phyloP scores from a whole-genome alignment of 768 basidiomycete species.

The Antrodiella citrinella region DNA sequence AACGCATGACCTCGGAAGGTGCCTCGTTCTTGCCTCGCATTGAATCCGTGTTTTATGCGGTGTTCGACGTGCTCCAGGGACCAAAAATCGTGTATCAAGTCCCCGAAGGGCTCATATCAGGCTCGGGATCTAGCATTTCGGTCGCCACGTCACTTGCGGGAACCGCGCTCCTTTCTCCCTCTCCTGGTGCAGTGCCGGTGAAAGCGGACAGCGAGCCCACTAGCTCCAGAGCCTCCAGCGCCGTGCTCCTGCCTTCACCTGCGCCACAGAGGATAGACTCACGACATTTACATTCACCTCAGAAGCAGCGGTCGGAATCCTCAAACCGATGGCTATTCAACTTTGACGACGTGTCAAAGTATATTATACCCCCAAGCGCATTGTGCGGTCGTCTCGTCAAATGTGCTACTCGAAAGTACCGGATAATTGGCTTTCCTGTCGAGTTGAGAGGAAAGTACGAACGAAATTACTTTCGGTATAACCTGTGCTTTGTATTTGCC shows the following conservation, averaged over 20 bases:
- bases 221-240: conserved; percentile 44
- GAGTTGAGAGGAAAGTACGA: conserved; percentile 66
- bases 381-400: conserved; percentile 86
- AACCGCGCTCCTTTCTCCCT: conserved; percentile 20
- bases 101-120: conserved; percentile 80
- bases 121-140: conserved; percentile 10
- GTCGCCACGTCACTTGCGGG: conserved; percentile 3
- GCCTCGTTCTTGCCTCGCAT: conserved; percentile 75
- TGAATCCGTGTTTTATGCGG: conserved; percentile 88
- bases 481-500: conserved; percentile 95
- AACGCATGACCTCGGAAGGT: conserved; percentile 39
- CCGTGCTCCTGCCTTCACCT: conserved; percentile 37
- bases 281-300: conserved; percentile 26
- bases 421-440: conserved; percentile 90
- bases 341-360: conserved; percentile 87
- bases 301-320: conserved; percentile 19
- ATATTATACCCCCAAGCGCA: conserved; percentile 82
- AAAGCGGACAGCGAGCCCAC: conserved; percentile 25
- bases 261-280: conserved; percentile 33
- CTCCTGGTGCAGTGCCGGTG: conserved; percentile 25
- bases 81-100: conserved; percentile 91
- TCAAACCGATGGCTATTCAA: conserved; percentile 61
- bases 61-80: conserved; percentile 80
- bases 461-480: conserved; percentile 87
- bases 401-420: conserved; percentile 71